Evolutionary conservation across 2,329 filamentous ascomycete genomes (phyloP).

Genomic region (Aurifilum marmelostoma): DNA sequence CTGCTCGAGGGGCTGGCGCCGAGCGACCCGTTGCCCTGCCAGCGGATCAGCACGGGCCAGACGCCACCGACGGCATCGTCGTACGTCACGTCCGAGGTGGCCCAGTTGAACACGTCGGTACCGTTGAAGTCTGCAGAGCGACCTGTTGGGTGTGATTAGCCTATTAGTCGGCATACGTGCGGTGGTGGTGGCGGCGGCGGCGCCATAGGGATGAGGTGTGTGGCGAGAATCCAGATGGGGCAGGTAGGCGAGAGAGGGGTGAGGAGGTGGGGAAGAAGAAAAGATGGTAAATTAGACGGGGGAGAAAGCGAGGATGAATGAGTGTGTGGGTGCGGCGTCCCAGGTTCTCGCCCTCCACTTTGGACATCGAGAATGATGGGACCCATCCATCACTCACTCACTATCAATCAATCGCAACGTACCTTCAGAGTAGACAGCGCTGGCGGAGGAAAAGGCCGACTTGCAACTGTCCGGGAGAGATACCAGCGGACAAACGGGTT

Average conservation of each 20-base stretch:
- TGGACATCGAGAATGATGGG: too few species aligned
- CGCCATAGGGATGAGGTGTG: not conserved
- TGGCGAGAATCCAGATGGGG: not conserved
- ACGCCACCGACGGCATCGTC: not conserved
- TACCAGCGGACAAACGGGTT: not conserved
- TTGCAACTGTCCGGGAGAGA: not conserved
- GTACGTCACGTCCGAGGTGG: not conserved
- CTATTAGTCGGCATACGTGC: not conserved
- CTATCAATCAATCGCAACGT: not conserved
- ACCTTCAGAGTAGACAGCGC: not conserved
- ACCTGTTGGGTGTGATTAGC: not conserved
- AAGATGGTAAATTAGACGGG: too few species aligned
- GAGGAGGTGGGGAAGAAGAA: not conserved
- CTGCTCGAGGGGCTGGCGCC: not conserved
- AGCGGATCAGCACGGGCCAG: constrained; percentile 2
- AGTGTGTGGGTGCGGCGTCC: not conserved
- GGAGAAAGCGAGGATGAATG: not conserved
- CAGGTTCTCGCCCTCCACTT: not conserved
- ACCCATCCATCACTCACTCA: too few species aligned
- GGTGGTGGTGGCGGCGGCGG: not conserved
- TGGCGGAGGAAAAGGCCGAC: not conserved
- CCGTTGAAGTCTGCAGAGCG: not conserved
- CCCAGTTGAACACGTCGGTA: constrained; percentile 5
- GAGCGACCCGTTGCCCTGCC: not conserved
- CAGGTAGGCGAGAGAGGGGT: not conserved